phyloP scores from a whole-genome alignment of 2,329 filamentous ascomycete species.

The Penicillium sumatraense region DNA sequence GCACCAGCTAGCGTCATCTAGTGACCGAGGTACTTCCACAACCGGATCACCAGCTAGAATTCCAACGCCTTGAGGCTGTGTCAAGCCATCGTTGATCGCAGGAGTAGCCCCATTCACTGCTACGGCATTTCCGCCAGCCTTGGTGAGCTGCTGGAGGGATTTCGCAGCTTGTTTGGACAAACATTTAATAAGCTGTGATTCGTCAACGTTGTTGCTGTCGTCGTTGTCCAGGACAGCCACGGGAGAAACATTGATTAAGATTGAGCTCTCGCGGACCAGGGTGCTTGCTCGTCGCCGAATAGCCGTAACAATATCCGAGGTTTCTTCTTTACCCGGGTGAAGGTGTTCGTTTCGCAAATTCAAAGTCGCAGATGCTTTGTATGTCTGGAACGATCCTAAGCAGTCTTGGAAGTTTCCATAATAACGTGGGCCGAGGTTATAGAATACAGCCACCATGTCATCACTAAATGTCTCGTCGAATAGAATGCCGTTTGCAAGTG shows the following conservation, averaged over 20 bases:
- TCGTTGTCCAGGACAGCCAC: slow-evolving; percentile 80
- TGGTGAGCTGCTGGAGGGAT: slow-evolving; percentile 70
- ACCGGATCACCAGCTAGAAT: slow-evolving; percentile 83
- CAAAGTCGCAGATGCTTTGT: slow-evolving; percentile 86
- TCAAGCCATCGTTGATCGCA: slow-evolving; percentile 85
- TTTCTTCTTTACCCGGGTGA: slow-evolving; percentile 86
- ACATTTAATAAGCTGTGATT: slow-evolving; percentile 75
- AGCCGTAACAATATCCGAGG: slow-evolving; percentile 86
- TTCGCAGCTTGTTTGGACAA: slow-evolving; percentile 74
- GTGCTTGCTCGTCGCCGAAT: slow-evolving; percentile 83
- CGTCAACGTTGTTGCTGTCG: slow-evolving; percentile 71
- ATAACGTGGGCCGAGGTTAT: slow-evolving; percentile 86
- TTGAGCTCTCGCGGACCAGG: slow-evolving; percentile 78
- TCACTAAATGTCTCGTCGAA: slow-evolving; percentile 88
- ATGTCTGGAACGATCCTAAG: slow-evolving; percentile 93
- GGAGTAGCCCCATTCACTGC: slow-evolving; percentile 88
- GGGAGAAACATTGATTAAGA: slow-evolving; percentile 83
- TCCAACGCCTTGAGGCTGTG: slow-evolving; percentile 77
- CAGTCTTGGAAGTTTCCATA: slow-evolving; percentile 97
- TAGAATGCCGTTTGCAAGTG: slow-evolving; percentile 84
- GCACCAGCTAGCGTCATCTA: slow-evolving; percentile 92
- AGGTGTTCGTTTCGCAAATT: slow-evolving; percentile 90
- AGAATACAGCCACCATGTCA: slow-evolving; percentile 88
- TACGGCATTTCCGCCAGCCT: slow-evolving; percentile 75
- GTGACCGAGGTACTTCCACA: slow-evolving; percentile 76